Conservation (phyloP, 805 yeast genomes). For the Metahyphopichia silvanorum region DNA sequence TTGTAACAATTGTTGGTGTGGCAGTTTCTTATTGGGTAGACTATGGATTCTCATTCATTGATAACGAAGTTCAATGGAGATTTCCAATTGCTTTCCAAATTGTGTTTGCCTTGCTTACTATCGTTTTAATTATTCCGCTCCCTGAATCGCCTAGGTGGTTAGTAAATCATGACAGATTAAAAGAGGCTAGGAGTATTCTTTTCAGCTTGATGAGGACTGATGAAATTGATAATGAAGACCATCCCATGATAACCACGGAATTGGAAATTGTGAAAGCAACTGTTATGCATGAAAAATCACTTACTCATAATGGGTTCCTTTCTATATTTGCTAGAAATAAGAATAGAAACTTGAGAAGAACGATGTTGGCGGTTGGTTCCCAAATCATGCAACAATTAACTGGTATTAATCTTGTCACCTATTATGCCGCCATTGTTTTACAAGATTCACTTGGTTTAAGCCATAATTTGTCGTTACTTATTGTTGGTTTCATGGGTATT, state of each 20-base stretch:
- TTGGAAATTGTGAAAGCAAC: conserved; percentile 61
- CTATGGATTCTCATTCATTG: conserved; percentile 62
- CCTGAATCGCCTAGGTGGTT: conserved; percentile 49
- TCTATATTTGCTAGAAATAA: conserved; percentile 53
- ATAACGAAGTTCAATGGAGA: conserved; percentile 59
- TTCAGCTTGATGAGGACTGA: conserved; percentile 37
- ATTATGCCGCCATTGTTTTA: conserved; percentile 58
- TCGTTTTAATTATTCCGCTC: conserved; percentile 32
- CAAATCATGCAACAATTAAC: conserved; percentile 72
- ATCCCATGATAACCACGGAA: conserved; percentile 48
- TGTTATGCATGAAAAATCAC: conserved; percentile 46
- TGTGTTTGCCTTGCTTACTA: conserved; percentile 46
- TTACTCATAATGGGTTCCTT: conserved; percentile 42
- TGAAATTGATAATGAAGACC: conserved; percentile 37
- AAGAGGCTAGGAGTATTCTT: conserved; percentile 25
- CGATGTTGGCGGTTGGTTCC: conserved; percentile 59
- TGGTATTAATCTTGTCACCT: conserved; percentile 70
- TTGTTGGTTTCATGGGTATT: conserved; percentile 39
- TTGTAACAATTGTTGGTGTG: conserved; percentile 66
- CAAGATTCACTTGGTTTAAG: conserved; percentile 44
- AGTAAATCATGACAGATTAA: conserved; percentile 21
- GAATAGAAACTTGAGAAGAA: conserved; percentile 59
- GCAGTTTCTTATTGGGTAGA: conserved; percentile 77
- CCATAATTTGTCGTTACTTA: conserved; percentile 52
- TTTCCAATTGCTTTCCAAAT: conserved; percentile 78